Evolutionary conservation across 768 basidiomycete species (phyloP).

Genomic region (Saitozyma podzolica): DNA sequence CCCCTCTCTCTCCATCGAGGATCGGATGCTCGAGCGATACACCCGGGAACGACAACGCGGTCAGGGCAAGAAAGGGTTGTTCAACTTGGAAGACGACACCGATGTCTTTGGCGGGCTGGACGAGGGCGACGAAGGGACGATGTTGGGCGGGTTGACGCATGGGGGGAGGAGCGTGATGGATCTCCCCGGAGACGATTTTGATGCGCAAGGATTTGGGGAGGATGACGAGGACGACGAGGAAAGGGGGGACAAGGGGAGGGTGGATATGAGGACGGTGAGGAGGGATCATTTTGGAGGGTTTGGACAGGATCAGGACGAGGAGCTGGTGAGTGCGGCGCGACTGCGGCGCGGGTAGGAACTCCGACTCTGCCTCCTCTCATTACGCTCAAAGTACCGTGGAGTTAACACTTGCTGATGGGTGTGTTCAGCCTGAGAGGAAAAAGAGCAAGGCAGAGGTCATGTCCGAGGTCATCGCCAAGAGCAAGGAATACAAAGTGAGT

Average conservation of each 20-base stretch:
- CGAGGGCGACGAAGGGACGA: constrained; percentile 17
- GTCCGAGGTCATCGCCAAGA: constrained; percentile 96
- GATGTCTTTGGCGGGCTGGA: constrained; percentile 36
- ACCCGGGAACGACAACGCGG: constrained; percentile 69
- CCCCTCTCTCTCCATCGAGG: constrained; percentile 86
- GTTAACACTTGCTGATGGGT: not conserved
- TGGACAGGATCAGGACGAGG: constrained; percentile 63
- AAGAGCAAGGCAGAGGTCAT: constrained; percentile 95
- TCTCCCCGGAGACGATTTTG: constrained; percentile 51
- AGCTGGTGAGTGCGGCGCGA: constrained; percentile 53
- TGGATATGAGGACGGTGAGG: constrained; percentile 67
- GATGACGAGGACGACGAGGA: constrained; percentile 60
- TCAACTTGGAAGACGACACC: constrained; percentile 68
- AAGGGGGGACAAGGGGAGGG: constrained; percentile 59
- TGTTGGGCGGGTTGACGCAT: constrained; percentile 48
- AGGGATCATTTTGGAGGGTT: constrained; percentile 84
- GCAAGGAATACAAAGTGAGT: constrained; percentile 87
- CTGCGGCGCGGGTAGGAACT: not conserved
- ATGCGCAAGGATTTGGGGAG: constrained; percentile 42
- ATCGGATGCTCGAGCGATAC: constrained; percentile 95
- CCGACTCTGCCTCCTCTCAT: not conserved
- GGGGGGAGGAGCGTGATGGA: constrained; percentile 49
- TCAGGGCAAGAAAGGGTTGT: constrained; percentile 66
- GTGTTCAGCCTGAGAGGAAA: constrained; percentile 70
- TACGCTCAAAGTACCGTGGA: not conserved